Evolutionary conservation across 345 rosid species (phyloP), one percentile per base, ranked within the genome.

Genomic region (Citrus medica): DNA sequence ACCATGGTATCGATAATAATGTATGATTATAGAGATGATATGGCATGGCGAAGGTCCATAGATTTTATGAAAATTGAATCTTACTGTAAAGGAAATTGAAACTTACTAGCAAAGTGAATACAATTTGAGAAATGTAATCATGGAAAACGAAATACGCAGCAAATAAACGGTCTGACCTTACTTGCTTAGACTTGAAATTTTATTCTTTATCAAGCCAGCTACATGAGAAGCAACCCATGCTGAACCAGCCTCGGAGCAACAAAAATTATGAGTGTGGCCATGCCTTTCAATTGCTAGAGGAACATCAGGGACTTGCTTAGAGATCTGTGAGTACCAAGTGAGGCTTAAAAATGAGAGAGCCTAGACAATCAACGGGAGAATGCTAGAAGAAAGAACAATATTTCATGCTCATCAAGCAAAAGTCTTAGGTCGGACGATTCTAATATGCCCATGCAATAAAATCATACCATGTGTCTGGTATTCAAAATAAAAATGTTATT

Each of bases 211-310:
- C 86, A 87, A 80, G 81, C 79, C 79, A 63, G 91, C 87, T 35
- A 89, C 89, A 71, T 92, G 87, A 32, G 76, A 84, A 5, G 98
- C 95, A 77, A 87, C 94, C 96, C 99, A 95, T 0, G 28, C 55
- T 0, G 98, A 92, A 82, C 98, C 98, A 78, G 95, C 92, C 76
- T 90, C 86, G 0, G 92, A 88, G 89, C 93, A 88, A 82, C 89
- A 82, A 89, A 95, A 95, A 24, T 83, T 78, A 76, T 93, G 97
- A 33, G 87, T 86, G 80, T 91, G 94, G 78, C 94, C 97, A 82
- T 93, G 94, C 78, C 92, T 88, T 83, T 93, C 99, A 13, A 93
- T 83, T 67, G 94, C 80, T 51, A 93, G 76, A 55, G 83, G 22
- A 61, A 91, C 84, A 58, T 77, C 85, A 0, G 94, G 92, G 67